phyloP scores from a whole-genome alignment of 164 flowering plant species.

The Magnolia changhungtana region DNA sequence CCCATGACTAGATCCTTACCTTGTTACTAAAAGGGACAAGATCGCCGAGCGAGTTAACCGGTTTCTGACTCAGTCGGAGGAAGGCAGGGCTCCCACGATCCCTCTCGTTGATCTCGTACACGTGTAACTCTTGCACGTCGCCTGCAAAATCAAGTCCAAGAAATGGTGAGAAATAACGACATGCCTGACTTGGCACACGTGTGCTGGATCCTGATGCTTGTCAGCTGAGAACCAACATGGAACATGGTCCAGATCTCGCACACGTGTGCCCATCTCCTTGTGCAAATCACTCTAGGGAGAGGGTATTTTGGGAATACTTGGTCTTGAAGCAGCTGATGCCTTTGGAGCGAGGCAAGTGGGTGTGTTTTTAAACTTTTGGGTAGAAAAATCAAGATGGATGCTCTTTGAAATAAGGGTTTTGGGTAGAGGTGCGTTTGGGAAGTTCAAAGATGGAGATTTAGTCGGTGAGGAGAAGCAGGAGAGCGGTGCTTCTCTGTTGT shows the following conservation, averaged over 20 bases:
- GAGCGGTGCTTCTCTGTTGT: slow-evolving; percentile 10
- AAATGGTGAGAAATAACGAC: neutral
- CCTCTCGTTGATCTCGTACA: slow-evolving; percentile 70
- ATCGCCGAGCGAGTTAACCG: slow-evolving; percentile 54
- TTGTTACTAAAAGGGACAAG: slow-evolving; percentile 71
- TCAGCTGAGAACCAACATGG: neutral
- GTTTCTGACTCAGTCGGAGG: slow-evolving; percentile 53
- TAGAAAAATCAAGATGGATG: slow-evolving; percentile 10
- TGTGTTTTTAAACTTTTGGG: slow-evolving; percentile 3
- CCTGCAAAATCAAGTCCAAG: slow-evolving; percentile 5
- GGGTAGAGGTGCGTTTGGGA: slow-evolving; percentile 4
- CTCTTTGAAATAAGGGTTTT: slow-evolving; percentile 14
- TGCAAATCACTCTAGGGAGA: neutral
- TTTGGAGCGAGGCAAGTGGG: slow-evolving; percentile 17
- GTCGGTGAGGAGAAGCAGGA: slow-evolving; percentile 6
- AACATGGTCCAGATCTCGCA: neutral
- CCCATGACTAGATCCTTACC: slow-evolving; percentile 7
- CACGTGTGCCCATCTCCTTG: neutral
- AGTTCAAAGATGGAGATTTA: slow-evolving; percentile 8
- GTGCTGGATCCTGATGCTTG: neutral
- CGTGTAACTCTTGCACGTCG: slow-evolving; percentile 52
- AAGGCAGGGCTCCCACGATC: slow-evolving; percentile 74
- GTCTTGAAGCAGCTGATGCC: slow-evolving; percentile 19
- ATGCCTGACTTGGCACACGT: neutral
- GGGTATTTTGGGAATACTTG: slow-evolving; percentile 15